Evolutionary conservation across 2,329 filamentous ascomycete genomes (phyloP), one percentile per base, ranked within the genome.

Genomic region (Arthrobotrys conoides): DNA sequence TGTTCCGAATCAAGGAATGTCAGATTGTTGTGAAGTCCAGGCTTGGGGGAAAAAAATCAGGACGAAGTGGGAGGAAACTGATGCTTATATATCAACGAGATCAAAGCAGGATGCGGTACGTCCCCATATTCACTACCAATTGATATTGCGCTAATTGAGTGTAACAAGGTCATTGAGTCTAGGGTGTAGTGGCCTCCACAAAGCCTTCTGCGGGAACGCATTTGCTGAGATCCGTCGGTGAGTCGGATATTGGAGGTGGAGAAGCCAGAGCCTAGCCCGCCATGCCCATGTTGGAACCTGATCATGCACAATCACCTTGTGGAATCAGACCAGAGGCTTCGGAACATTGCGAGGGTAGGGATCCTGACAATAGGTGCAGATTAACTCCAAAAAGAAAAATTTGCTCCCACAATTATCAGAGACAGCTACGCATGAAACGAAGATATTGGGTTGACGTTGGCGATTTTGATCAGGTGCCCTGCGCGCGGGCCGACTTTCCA

Each of bases 181-280:
- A 41, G 18, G 41, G 41, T 22, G 18, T 49, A 38, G 27, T 72
- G 5, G 9, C 8, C 51, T 67, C 41, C 67, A 68, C 69, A 68
- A 41, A 44, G 63, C 65, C 66, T 67, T 63, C 69, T 30, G 75
- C 68, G 75, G 75, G 75, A 78, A 71, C 36, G 38, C 24, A 53
- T 65, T 65, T 57, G 57, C 63, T 68, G 63, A 30, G 68, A 78
- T 72, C 75, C 75, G 75, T 78, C 75, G 75, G 75, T 68, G 75
- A 65, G 75, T 72, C 75, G 75, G 75, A 78, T 78, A 77, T 78
- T 71, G 75, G 68, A 44, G 6, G 75, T 78, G 68, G 75, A 78
- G 75, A 78, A 44, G 63, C 44, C 24, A 67, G 22, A 38, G 46
- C 64, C 55, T 49, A 20, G 36, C 24, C 30, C 44, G 41, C 48